Evolutionary conservation across 768 basidiomycete genomes (phyloP).

Genomic region (Neoboletus brunneissimus): DNA sequence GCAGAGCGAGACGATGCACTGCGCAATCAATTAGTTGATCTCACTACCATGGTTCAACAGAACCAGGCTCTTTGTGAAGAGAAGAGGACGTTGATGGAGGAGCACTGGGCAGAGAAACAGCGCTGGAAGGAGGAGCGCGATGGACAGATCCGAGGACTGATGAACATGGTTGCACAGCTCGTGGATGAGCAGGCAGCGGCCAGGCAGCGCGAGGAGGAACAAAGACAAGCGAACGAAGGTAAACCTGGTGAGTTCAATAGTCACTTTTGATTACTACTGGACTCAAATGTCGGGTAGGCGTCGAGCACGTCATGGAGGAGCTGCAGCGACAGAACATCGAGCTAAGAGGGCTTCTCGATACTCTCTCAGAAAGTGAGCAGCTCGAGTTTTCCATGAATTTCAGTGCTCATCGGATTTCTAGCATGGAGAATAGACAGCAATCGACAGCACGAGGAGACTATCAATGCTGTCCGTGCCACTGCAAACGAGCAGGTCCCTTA

Average conservation of each 20-base stretch:
- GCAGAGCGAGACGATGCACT: conserved; percentile 60
- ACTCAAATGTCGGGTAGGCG: conserved; percentile 37
- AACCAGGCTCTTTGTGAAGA: conserved; percentile 56
- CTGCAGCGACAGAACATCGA: conserved; percentile 58
- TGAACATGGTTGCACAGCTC: conserved; percentile 59
- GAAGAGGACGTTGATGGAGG: conserved; percentile 60
- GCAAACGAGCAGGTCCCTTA: conserved; percentile 77
- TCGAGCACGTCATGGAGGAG: conserved; percentile 60
- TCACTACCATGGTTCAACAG: conserved; percentile 70
- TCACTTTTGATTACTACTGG: neutral
- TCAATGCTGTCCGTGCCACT: conserved; percentile 65
- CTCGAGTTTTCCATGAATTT: neutral
- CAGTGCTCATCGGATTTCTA: conserved; percentile 28
- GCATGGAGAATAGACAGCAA: conserved; percentile 67
- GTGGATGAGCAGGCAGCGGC: conserved; percentile 54
- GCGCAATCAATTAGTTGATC: conserved; percentile 60
- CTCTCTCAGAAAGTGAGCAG: conserved; percentile 56
- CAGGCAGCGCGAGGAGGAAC: conserved; percentile 50
- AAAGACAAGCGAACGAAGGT: conserved; percentile 47
- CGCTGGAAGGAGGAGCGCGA: conserved; percentile 59
- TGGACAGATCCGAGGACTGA: conserved; percentile 50
- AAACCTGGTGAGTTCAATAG: conserved; percentile 51
- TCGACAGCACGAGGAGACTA: conserved; percentile 63
- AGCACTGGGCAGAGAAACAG: conserved; percentile 63
- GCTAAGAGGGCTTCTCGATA: conserved; percentile 52